A percentile compares a stretch with the other conserved stretches of the same genome.
These are phyloP conservation scores for Mrakia hoshinonis DNA, from an alignment of 768 basidiomycete species.

Conservation along the genomic window DNA sequence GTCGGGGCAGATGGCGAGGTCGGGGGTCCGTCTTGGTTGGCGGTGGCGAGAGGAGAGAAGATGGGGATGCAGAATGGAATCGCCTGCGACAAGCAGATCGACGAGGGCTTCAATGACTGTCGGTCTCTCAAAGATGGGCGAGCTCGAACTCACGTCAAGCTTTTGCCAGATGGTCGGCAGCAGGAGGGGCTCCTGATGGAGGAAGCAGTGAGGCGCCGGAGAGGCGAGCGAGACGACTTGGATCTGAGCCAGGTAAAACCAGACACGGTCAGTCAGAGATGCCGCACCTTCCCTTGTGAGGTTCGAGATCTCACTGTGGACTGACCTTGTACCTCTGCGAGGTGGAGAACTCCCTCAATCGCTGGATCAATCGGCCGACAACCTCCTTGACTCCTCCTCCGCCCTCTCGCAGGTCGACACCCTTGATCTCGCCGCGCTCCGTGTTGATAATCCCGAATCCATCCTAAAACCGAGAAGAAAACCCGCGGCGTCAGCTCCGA, in stretches of 20 bases:
- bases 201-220: slow-evolving; percentile 61
- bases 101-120: slow-evolving; percentile 59
- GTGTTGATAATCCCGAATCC: slow-evolving; percentile 12
- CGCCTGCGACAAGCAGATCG: slow-evolving; percentile 51
- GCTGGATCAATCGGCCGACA: not conserved
- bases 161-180: slow-evolving; percentile 78
- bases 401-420: slow-evolving; percentile 9
- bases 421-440: slow-evolving; percentile 4
- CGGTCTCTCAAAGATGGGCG: not conserved
- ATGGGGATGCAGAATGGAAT: slow-evolving; percentile 25
- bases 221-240: slow-evolving; percentile 82
- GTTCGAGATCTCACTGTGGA: not conserved
- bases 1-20: not conserved
- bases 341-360: slow-evolving; percentile 4
- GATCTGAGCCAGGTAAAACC: slow-evolving; percentile 34
- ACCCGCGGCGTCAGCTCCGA: not conserved
- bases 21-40: not conserved
- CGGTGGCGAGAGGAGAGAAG: not conserved
- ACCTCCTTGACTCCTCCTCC: not conserved
- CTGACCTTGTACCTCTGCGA: slow-evolving; percentile 19
- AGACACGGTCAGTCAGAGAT: not conserved
- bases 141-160: slow-evolving; percentile 45
- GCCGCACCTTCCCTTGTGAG: not conserved
- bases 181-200: slow-evolving; percentile 58
- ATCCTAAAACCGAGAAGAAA: not conserved